Conservation (phyloP, 2,329 filamentous ascomycete genomes). For the Amesomyces nigricolor region DNA sequence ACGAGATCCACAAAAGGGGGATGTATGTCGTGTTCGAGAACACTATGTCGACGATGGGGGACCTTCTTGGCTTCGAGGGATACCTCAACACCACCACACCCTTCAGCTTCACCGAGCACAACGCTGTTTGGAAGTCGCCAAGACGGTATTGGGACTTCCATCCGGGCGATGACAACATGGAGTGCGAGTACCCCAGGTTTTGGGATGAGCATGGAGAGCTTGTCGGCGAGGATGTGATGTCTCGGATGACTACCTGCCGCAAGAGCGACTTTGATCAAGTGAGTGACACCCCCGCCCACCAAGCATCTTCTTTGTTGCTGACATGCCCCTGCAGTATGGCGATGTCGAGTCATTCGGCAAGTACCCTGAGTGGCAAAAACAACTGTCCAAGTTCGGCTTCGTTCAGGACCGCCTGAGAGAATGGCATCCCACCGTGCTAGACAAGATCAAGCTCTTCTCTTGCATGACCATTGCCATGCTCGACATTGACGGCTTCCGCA, state of each 20-base stretch:
- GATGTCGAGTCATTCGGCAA: slow-evolving; percentile 58
- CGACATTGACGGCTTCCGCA: slow-evolving; percentile 60
- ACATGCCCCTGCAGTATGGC: slow-evolving; percentile 41
- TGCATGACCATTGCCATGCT: slow-evolving; percentile 57
- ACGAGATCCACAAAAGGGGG: slow-evolving; percentile 52
- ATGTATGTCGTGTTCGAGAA: slow-evolving; percentile 66
- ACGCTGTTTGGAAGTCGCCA: slow-evolving; percentile 49
- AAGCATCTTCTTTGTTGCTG: neutral
- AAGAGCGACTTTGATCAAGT: slow-evolving; percentile 53
- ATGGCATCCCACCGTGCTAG: slow-evolving; percentile 52
- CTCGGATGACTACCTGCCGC: slow-evolving; percentile 47
- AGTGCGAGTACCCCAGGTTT: slow-evolving; percentile 54
- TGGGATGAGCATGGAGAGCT: slow-evolving; percentile 52
- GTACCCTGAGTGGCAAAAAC: slow-evolving; percentile 56
- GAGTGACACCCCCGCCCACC: neutral
- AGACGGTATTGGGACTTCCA: slow-evolving; percentile 53
- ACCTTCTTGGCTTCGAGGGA: slow-evolving; percentile 56
- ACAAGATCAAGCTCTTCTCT: slow-evolving; percentile 54
- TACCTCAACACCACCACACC: slow-evolving; percentile 53
- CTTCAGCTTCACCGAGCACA: slow-evolving; percentile 50
- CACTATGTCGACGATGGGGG: slow-evolving; percentile 58
- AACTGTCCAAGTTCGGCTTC: slow-evolving; percentile 59
- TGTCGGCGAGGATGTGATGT: slow-evolving; percentile 42
- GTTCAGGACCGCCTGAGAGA: slow-evolving; percentile 62
- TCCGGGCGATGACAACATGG: slow-evolving; percentile 45